Percentiles rank a stretch among this genome's conserved stretches.
Conservation (phyloP, 2,329 filamentous ascomycete genomes). For the Diplodia seriata region DNA sequence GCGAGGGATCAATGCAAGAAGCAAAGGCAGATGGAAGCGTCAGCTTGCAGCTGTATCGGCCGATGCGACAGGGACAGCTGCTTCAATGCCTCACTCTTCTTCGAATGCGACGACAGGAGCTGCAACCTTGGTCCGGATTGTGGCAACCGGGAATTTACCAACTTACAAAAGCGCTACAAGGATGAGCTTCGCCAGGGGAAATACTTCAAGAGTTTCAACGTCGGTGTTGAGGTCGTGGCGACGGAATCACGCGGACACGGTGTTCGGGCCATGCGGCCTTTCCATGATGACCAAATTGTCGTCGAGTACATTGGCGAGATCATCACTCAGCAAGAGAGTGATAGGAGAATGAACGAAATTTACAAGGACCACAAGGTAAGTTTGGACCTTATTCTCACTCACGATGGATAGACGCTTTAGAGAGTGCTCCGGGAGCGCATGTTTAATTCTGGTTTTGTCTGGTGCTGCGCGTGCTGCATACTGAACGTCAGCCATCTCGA, state of each 20-base stretch:
- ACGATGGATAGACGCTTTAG: not conserved
- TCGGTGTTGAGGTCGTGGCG: slow-evolving; percentile 94
- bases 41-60: slow-evolving; percentile 60
- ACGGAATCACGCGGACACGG: slow-evolving; percentile 88
- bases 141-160: slow-evolving; percentile 85
- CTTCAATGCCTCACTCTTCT: slow-evolving; percentile 95
- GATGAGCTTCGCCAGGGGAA: slow-evolving; percentile 61
- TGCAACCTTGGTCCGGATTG: slow-evolving; percentile 83
- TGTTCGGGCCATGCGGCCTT: slow-evolving; percentile 87
- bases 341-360: slow-evolving; percentile 87
- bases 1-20: slow-evolving; percentile 71
- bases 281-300: slow-evolving; percentile 90
- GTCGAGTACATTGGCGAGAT: slow-evolving; percentile 99
- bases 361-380: slow-evolving; percentile 93
- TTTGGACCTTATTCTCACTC: slow-evolving; percentile 28
- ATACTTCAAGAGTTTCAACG: slow-evolving; percentile 69
- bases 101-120: slow-evolving; percentile 91
- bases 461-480: not conserved
- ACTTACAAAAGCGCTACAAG: slow-evolving; percentile 62
- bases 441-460: not conserved
- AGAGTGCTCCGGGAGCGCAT: not conserved
- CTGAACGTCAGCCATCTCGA: not conserved
- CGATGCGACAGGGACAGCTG: slow-evolving; percentile 76
- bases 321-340: slow-evolving; percentile 92
- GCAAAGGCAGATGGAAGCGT: slow-evolving; percentile 74